A percentile compares a stretch with the other conserved stretches of the same genome.
Conservation (phyloP, 106 monocot species). For the Iris macrosiphon region DNA sequence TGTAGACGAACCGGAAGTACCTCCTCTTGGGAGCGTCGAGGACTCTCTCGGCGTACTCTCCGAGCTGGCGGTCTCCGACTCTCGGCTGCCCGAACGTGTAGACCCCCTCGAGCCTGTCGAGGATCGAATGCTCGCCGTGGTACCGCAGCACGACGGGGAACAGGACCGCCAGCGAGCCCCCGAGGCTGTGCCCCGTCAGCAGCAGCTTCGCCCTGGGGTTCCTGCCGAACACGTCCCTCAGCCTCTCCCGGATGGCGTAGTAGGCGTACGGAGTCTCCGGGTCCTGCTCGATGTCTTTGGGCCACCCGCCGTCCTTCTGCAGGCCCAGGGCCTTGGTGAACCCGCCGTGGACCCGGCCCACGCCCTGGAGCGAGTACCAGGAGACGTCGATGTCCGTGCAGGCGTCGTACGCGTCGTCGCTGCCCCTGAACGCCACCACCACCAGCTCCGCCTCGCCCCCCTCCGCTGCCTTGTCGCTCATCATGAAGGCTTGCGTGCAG, state of each 20-base stretch:
- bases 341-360: slow-evolving; percentile 81
- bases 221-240: slow-evolving; percentile 16
- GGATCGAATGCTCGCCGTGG: slow-evolving; percentile 36
- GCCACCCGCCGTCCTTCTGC: slow-evolving; percentile 46
- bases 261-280: slow-evolving; percentile 26
- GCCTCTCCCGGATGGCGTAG: slow-evolving; percentile 52
- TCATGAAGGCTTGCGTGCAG: slow-evolving; percentile 63
- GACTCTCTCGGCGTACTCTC: slow-evolving; percentile 18
- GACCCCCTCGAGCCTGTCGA: slow-evolving; percentile 56
- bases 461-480: slow-evolving; percentile 47
- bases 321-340: slow-evolving; percentile 82
- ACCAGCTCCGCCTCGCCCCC: slow-evolving; percentile 36
- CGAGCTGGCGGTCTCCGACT: slow-evolving; percentile 60
- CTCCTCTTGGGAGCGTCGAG: slow-evolving; percentile 10
- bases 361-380: slow-evolving; percentile 51
- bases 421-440: slow-evolving; percentile 69
- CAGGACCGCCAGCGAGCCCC: slow-evolving; percentile 78
- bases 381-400: slow-evolving; percentile 78
- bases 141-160: slow-evolving; percentile 49
- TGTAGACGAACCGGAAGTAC: slow-evolving; percentile 66
- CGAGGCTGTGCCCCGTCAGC: slow-evolving; percentile 85
- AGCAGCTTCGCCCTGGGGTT: slow-evolving; percentile 43
- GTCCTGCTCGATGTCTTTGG: slow-evolving; percentile 10
- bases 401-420: slow-evolving; percentile 57
- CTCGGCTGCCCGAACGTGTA: slow-evolving; percentile 90